A percentile compares a stretch with the other conserved stretches of the same genome.
These are phyloP conservation scores for Populus ilicifolia DNA, from an alignment of 345 rosid species.

Conservation along the genomic window DNA sequence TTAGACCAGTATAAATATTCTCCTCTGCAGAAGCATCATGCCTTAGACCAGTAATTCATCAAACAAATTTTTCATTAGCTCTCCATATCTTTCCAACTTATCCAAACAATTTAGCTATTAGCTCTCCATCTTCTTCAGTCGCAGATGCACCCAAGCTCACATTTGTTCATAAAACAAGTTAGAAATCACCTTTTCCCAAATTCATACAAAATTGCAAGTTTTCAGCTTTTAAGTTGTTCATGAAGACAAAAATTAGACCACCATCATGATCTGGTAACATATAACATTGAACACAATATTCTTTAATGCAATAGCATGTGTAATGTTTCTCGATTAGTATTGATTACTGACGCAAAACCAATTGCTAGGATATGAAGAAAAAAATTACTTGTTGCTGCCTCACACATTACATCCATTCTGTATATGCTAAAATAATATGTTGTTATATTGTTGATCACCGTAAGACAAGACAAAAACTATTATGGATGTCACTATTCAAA, in stretches of 20 bases:
- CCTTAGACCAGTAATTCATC: constrained; percentile 95
- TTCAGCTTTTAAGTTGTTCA: not conserved
- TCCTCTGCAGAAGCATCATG: constrained; percentile 18
- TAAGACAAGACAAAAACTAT: too few relatives aligned
- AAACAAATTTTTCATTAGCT: constrained; percentile 76
- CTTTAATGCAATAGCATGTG: not conserved
- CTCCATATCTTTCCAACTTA: constrained; percentile 80
- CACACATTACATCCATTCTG: constrained; percentile 12
- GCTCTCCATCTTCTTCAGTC: constrained; percentile 66
- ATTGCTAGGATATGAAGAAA: not conserved
- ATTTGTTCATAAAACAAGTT: constrained; percentile 31
- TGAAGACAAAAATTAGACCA: not conserved
- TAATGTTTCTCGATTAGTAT: not conserved
- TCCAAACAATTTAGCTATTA: constrained; percentile 67
- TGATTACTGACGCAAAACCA: not conserved
- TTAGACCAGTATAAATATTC: constrained; percentile 58
- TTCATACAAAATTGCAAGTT: not conserved
- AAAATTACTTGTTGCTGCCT: constrained; percentile 67
- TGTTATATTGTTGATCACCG: too few relatives aligned
- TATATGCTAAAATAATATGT: too few relatives aligned
- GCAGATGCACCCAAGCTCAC: constrained; percentile 80
- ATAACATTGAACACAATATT: not conserved
- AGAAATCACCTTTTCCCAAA: constrained; percentile 9
- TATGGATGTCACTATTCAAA: too few relatives aligned
- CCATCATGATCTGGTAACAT: not conserved